Evolutionary conservation across 805 yeast species (phyloP), one percentile per base, ranked within the genome.

Genomic region (Ogataea polymorpha): DNA sequence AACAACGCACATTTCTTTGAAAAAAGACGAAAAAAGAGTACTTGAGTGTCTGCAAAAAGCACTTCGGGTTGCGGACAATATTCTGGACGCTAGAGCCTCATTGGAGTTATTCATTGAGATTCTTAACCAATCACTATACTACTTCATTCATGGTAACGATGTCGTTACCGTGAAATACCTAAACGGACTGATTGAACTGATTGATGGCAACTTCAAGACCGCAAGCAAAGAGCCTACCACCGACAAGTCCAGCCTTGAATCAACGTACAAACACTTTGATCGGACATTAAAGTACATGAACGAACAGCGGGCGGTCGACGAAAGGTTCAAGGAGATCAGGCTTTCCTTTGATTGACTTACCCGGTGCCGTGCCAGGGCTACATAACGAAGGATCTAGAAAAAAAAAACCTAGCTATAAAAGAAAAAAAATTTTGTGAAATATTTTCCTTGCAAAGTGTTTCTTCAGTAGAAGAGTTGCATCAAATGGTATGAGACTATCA

Each of bases 21-120:
- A 58, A 44, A 55, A 49, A 20, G 79, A 74, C 50, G 71, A 70
- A 26, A 86, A 86, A 55, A 71, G 96, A 26, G 96, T 91, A 1
- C 67, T 91, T 56, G 98, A 93, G 57, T 89, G 96, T 60, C 71
- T 91, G 32, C 96, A 89, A 61, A 79, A 91, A 51, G 79, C 97
- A 1, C 62, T 91, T 13, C 71, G 97, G 32, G 87, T 88, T 6
- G 96, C 97, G 0, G 98, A 93, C 60, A 84, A 93, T n/a, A 86
- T 93, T 42, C 82, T 90, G 81, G 98, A 91, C 57, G 68, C 66
- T 37, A 75, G 71, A 30, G 82, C 79, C 33, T 84, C 88, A 25
- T 69, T 85, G 42, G 91, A 87, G 62, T 70, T 93, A 41, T 90
- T 91, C 67, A 82, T 91, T 32, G 98, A 93, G 65, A 88, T 93